Base-by-base conservation (phyloP, 1,284 basidiomycete genomes). In the Ceratobasidium sp. region DNA sequence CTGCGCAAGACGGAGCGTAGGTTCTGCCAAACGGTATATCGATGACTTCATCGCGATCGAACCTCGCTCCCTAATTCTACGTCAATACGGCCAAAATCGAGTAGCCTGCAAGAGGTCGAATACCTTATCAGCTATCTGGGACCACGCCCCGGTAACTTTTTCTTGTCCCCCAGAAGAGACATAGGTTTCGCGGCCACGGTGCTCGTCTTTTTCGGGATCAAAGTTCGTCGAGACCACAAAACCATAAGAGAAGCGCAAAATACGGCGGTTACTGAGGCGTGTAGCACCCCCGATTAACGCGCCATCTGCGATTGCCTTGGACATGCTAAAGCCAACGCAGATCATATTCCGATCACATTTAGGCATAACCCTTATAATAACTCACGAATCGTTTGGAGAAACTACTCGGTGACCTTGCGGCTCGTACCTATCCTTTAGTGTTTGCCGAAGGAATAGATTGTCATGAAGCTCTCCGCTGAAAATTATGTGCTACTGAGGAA, bases 141-240 rank as follows among this genome's bases (percentile, higher is more conserved):
- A 45, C 72, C 72, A 74, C 3, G 69, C 41, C 29, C 71, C 72
- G 15, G 72, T 14, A 24, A 65, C 65, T 11, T 74, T 62, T 24
- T 65, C 24, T 44, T 72, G 44, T 27, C 65, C 72, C 31, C 69
- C 64, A 7, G 65, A 24, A 41, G 36, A 41, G 36, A 11, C 36
- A 11, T 41, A 41, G 36, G 36, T 41, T 41, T 41, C 36, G 4
- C 36, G 36, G 11, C 36, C 36, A 5, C 11, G 36, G 36, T 41
- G 36, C 6, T 41, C 36, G 36, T 41, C 36, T 41, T 4, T 11
- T 41, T 41, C 36, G 11, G 36, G 36, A 41, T 41, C 36, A 11
- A 41, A 41, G 4, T 41, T 41, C 11, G 36, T 41, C 11, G 36
- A 41, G 11, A 41, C 36, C 36, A 41, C 11, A 41, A 41, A 41